A percentile compares a stretch with the other conserved stretches of the same genome.
Conservation (phyloP, 306 rosid species). For the Fragaria vesca region DNA sequence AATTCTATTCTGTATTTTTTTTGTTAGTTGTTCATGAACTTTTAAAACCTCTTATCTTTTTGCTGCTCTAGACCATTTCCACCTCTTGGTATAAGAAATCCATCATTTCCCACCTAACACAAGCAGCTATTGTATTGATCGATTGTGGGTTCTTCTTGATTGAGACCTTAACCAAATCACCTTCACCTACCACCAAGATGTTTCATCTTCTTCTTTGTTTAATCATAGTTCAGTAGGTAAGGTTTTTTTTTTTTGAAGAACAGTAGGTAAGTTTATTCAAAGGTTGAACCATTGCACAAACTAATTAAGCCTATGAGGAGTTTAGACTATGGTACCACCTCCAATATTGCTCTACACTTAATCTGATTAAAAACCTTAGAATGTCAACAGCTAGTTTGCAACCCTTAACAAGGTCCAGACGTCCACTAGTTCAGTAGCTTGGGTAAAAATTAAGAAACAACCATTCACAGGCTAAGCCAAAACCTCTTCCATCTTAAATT, state of each 20-base stretch:
- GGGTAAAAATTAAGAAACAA: not conserved
- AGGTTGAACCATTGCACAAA: not conserved
- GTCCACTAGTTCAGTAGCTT: too few species aligned
- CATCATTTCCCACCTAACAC: not conserved
- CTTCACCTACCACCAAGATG: not conserved
- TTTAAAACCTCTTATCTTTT: not conserved
- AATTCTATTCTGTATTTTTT: not conserved
- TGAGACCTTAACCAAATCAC: conserved; percentile 1
- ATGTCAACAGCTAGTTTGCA: not conserved
- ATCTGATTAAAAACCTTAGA: not conserved
- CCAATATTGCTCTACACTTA: not conserved
- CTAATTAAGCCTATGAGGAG: not conserved
- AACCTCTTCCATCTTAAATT: not conserved
- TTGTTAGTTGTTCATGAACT: not conserved
- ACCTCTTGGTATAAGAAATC: not conserved
- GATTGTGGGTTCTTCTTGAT: not conserved
- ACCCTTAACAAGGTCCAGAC: not conserved
- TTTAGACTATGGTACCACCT: not conserved
- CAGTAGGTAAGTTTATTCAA: not conserved
- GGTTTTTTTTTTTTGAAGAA: too few species aligned
- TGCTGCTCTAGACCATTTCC: not conserved
- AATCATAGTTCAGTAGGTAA: not conserved
- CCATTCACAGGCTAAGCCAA: not conserved
- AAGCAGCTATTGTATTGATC: not conserved
- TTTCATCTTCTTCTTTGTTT: not conserved